A percentile compares a stretch with the other conserved stretches of the same genome.
phyloP scores from a whole-genome alignment of 1,284 basidiomycete genomes.

The Fomes fomentarius region DNA sequence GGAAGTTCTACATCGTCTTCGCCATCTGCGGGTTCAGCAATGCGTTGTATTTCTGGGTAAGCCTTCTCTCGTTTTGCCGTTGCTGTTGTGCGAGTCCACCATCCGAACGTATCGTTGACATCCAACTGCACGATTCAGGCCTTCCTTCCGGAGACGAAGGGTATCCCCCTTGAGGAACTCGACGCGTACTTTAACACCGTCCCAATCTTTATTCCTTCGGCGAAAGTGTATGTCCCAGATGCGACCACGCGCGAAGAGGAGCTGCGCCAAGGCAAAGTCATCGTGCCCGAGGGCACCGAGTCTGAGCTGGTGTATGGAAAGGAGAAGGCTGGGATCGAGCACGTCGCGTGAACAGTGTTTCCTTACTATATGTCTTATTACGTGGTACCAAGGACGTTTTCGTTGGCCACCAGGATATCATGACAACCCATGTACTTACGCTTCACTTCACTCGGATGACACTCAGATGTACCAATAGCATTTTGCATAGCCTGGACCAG shows the following conservation, averaged over 20 bases:
- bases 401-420: too few species aligned
- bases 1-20: conserved; percentile 60
- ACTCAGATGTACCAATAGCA: too few species aligned
- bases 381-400: too few species aligned
- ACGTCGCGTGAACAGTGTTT: conserved; percentile 13
- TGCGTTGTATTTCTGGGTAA: conserved; percentile 56
- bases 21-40: conserved; percentile 66
- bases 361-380: not conserved
- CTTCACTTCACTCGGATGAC: too few species aligned
- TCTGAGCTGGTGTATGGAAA: conserved; percentile 8
- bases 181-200: conserved; percentile 55
- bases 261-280: conserved; percentile 40
- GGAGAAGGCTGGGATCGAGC: conserved; percentile 19
- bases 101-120: too few species aligned
- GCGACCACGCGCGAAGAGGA: conserved; percentile 48
- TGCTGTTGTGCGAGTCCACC: too few species aligned
- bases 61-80: not conserved
- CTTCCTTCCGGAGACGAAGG: conserved; percentile 44
- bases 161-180: conserved; percentile 57
- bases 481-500: too few species aligned
- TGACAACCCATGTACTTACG: too few species aligned
- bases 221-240: conserved; percentile 40
- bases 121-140: too few species aligned
- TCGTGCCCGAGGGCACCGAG: conserved; percentile 13
- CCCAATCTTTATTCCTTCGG: conserved; percentile 52